phyloP scores from a whole-genome alignment of 805 yeast genomes.

The Kazachstania taianensis region DNA sequence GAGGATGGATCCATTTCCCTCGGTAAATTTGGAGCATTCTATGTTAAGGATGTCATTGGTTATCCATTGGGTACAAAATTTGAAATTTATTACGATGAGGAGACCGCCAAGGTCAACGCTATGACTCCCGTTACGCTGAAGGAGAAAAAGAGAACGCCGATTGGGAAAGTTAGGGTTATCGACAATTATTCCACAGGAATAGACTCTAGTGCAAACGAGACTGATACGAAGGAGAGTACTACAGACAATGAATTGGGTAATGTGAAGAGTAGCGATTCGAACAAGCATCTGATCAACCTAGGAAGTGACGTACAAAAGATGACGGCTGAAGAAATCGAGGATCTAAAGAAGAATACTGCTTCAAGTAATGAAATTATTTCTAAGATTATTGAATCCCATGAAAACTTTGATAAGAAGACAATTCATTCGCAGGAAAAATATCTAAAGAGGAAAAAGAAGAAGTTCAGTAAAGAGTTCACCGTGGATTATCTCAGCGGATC shows the following conservation, averaged over 20 bases:
- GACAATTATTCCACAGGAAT: constrained; percentile 2
- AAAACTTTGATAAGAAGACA: constrained; percentile 81
- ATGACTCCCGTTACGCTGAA: constrained; percentile 6
- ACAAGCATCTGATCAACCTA: constrained; percentile 56
- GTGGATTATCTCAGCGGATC: constrained; percentile 67
- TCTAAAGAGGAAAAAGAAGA: constrained; percentile 81
- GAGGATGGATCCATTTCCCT: constrained; percentile 53
- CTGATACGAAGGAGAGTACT: neutral
- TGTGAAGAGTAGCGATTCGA: constrained; percentile 41
- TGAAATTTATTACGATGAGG: constrained; percentile 49
- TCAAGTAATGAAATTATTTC: constrained; percentile 73
- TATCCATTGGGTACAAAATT: constrained; percentile 81
- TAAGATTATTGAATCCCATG: constrained; percentile 73
- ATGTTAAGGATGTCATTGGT: constrained; percentile 66
- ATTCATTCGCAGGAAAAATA: constrained; percentile 86
- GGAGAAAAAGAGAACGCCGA: constrained; percentile 16
- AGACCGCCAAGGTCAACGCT: neutral
- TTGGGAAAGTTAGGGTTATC: constrained; percentile 20
- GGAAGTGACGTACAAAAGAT: constrained; percentile 67
- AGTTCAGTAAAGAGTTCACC: constrained; percentile 77
- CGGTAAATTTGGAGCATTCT: constrained; percentile 88
- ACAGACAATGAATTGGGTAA: constrained; percentile 14
- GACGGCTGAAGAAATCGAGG: constrained; percentile 72
- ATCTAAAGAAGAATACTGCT: constrained; percentile 60
- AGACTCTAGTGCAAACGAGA: neutral